Evolutionary conservation across 78 protist species (phyloP).

Genomic region (Planoprotostelium fungivorum): DNA sequence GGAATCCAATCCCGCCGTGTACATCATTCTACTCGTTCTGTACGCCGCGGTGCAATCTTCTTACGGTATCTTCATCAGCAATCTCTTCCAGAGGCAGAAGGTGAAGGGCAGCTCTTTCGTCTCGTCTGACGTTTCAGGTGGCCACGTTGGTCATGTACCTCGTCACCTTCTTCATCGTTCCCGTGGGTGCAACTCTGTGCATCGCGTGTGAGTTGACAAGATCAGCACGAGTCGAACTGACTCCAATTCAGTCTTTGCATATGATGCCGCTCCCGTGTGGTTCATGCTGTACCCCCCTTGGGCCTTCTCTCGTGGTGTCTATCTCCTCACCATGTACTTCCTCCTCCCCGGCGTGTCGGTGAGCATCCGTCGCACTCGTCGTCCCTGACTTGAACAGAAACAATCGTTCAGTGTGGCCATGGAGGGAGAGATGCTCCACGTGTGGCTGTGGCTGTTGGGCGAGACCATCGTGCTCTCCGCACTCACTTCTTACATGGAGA

Average conservation of each 20-base stretch:
- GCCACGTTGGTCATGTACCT: neutral
- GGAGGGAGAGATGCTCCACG: neutral
- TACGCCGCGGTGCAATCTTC: neutral
- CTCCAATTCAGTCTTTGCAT: neutral
- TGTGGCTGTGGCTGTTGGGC: slow-evolving; percentile 26
- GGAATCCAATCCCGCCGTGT: neutral
- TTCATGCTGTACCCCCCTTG: neutral
- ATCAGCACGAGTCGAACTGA: too few species aligned
- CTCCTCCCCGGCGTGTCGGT: neutral
- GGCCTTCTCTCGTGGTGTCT: neutral
- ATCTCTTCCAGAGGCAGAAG: neutral
- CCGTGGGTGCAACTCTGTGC: neutral
- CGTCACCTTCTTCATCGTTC: neutral
- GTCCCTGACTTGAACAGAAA: neutral
- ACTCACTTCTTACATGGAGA: slow-evolving; percentile 67
- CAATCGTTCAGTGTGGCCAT: neutral
- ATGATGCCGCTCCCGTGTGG: neutral
- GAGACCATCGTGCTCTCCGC: slow-evolving; percentile 42
- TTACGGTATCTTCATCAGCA: neutral
- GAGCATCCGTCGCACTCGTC: neutral
- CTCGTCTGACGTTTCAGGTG: too few species aligned
- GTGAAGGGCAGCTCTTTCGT: too few species aligned
- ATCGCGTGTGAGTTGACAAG: neutral
- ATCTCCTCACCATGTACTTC: neutral
- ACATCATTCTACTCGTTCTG: neutral